Percentiles rank a stretch among this genome's conserved stretches.
Conservation (phyloP, 176 grass and related monocot species). For the Poa annua region DNA sequence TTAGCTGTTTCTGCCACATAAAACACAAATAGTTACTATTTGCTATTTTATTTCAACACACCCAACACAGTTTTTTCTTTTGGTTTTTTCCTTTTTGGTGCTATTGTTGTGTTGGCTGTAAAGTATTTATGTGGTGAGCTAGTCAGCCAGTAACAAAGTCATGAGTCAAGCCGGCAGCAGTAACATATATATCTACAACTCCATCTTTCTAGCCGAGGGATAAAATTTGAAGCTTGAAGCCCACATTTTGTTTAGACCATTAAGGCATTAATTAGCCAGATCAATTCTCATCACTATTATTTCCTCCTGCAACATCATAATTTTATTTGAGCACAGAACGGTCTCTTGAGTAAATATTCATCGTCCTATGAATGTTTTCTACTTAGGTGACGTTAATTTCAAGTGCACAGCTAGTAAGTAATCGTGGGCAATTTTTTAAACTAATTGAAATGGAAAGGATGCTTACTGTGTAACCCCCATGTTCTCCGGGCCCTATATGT, state of each 20-base stretch:
- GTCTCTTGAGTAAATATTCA: slow-evolving; percentile 15
- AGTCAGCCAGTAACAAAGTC: neutral
- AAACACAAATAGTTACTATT: neutral
- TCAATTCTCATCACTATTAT: neutral
- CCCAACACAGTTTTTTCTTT: neutral
- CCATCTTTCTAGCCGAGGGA: neutral
- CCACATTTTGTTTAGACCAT: neutral
- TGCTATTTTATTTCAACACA: neutral
- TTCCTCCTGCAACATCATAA: slow-evolving; percentile 11
- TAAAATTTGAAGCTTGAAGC: neutral
- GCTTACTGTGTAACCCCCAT: neutral
- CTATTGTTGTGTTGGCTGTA: slow-evolving; percentile 5
- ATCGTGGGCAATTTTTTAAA: neutral
- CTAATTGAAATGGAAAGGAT: slow-evolving; percentile 9
- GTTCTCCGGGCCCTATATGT: neutral
- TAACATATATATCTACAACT: neutral
- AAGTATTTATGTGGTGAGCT: neutral
- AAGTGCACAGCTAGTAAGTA: neutral
- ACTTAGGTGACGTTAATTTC: neutral
- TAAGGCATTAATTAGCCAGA: neutral
- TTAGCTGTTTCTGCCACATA: slow-evolving; percentile 12
- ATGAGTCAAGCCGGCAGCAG: neutral
- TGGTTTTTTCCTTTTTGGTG: neutral
- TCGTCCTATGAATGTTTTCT: neutral
- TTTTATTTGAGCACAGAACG: neutral